Evolutionary conservation across 371 early-diverging fungal genomes (phyloP), one percentile per base, ranked within the genome.

Genomic region (Apophysomyces elegans): DNA sequence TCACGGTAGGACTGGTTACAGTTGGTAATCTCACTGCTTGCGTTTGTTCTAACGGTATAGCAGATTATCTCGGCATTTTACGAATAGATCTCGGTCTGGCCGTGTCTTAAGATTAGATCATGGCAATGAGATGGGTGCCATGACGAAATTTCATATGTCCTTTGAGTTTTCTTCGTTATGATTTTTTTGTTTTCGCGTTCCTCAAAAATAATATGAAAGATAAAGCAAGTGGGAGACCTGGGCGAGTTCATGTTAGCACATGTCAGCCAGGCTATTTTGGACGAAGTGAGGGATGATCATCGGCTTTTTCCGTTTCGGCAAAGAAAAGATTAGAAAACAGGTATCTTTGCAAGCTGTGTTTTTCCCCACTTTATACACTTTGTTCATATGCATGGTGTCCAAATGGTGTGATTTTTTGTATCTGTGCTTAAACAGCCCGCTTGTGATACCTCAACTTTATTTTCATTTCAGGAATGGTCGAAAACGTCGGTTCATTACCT

Each of bases 361-460:
- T 47, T n/a, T 47, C 47, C 13, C 47, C 47, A 47, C 47, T 47
- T 47, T 47, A 47, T 47, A 47, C n/a, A 7, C 9, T 41, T 18
- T 2, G 16, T 12, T 47, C 47, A 47, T 47, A 47, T 47, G 47
- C 47, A 47, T 47, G n/a, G 16, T 7, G n/a, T 14, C 47, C 47
- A 47, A 47, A 47, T 47, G 47, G 47, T 47, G 47, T 47, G 47
- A 47, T 47, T 47, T 47, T 47, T 47, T 47, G 11, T 41, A 1
- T 41, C 4, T 41, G 41, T 13, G 11, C 41, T 8, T 41, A 11
- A 13, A 41, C 8, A 41, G 9, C 21, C 54, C 54, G 18, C 47
- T 7, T 47, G 47, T 18, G 47, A 14, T 47, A 47, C 47, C 41
- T 26, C 9, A 50, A 50, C 54, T 11, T 50, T 18, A 26, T 50